These are phyloP conservation scores for Colletotrichum godetiae DNA, from an alignment of 2,329 filamentous ascomycete genomes.

Conservation along the genomic window DNA sequence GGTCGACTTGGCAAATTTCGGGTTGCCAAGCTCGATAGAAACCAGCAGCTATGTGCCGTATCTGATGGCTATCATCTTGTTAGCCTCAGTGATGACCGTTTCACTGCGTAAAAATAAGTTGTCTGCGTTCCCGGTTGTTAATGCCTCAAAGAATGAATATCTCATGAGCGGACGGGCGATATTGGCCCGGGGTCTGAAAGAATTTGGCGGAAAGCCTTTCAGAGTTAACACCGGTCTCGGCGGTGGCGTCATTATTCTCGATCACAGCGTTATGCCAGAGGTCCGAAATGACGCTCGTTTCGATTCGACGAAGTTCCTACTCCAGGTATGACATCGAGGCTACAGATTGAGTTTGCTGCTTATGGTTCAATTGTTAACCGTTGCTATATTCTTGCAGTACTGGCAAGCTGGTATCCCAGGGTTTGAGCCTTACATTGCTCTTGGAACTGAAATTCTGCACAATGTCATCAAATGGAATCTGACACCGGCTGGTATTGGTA, in stretches of 20 bases:
- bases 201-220: constrained; percentile 8
- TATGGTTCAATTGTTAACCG: background rate
- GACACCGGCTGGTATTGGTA: constrained; percentile 13
- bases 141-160: constrained; percentile 21
- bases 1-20: constrained; percentile 1
- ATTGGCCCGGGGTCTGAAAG: background rate
- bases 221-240: constrained; percentile 24
- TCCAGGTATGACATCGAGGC: background rate
- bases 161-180: constrained; percentile 1
- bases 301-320: constrained; percentile 18
- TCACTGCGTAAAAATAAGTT: constrained; percentile 1
- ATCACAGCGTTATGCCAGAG: constrained; percentile 12
- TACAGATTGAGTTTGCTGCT: background rate
- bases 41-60: background rate
- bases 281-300: constrained; percentile 20
- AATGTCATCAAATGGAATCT: constrained; percentile 31
- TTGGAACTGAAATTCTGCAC: constrained; percentile 21
- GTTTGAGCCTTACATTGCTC: constrained; percentile 19
- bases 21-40: background rate
- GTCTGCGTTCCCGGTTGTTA: constrained; percentile 6
- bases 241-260: constrained; percentile 11
- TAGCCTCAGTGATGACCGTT: background rate
- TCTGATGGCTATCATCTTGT: constrained; percentile 1
- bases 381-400: constrained; percentile 1
- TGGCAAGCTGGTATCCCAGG: constrained; percentile 26